phyloP scores from a whole-genome alignment of 2,329 filamentous ascomycete genomes.

The Xylaria sp. region DNA sequence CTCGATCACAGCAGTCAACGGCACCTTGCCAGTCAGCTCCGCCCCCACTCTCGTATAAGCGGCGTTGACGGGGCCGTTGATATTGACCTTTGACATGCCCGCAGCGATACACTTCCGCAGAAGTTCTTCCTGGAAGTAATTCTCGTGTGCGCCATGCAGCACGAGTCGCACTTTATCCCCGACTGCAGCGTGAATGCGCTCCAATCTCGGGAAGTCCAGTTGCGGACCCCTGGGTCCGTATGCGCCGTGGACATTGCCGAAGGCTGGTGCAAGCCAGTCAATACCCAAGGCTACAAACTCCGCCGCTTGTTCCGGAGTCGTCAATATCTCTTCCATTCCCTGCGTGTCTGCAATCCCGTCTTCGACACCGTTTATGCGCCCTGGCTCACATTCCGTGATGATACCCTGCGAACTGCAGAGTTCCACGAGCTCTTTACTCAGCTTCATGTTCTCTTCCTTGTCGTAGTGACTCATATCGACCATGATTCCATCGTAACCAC shows the following conservation, averaged over 20 bases:
- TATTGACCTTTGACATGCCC: constrained; percentile 18
- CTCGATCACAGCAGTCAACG: constrained; percentile 21
- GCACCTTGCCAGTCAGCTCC: constrained; percentile 17
- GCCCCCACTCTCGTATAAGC: constrained; percentile 15
- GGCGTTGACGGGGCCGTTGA: constrained; percentile 20
- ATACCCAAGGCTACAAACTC: constrained; percentile 18
- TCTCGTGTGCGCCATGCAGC: constrained; percentile 17
- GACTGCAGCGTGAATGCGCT: constrained; percentile 11
- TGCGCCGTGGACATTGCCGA: constrained; percentile 12
- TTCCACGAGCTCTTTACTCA: constrained; percentile 5
- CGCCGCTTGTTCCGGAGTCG: constrained; percentile 11
- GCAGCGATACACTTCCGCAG: constrained; percentile 17
- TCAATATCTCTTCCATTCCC: constrained; percentile 16
- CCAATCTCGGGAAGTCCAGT: constrained; percentile 18
- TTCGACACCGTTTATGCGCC: constrained; percentile 16
- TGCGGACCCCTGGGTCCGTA: constrained; percentile 13
- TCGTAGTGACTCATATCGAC: constrained; percentile 17
- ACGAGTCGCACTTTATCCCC: constrained; percentile 8
- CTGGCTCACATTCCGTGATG: constrained; percentile 11
- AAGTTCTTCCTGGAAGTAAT: constrained; percentile 19
- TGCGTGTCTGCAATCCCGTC: constrained; percentile 8
- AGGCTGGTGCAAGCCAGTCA: constrained; percentile 16
- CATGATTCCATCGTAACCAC: constrained; percentile 23
- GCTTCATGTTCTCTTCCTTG: constrained; percentile 10
- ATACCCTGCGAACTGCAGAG: constrained; percentile 15